Evolutionary conservation across 2,329 filamentous ascomycete genomes (phyloP).

Genomic region (Fusarium graminum): DNA sequence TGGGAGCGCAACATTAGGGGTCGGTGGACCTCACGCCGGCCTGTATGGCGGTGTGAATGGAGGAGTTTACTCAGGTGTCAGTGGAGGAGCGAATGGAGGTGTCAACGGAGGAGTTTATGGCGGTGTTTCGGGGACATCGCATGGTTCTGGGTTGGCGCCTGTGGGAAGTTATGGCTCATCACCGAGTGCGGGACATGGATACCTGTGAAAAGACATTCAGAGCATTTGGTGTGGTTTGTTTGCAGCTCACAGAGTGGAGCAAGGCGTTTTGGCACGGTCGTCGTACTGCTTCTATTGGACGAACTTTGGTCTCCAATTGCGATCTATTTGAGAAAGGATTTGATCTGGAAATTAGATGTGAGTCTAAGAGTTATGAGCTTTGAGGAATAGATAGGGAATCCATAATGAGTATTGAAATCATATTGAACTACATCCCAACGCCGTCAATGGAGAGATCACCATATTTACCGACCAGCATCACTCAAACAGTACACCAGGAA

Average conservation of each 20-base stretch:
- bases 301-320: neutral
- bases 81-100: constrained; percentile 26
- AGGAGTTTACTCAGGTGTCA: constrained; percentile 25
- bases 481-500: too few species aligned
- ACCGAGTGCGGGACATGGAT: constrained; percentile 29
- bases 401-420: too few species aligned
- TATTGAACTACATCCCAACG: too few species aligned
- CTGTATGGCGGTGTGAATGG: constrained; percentile 36
- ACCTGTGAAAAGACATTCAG: neutral
- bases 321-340: too few species aligned
- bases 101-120: constrained; percentile 36
- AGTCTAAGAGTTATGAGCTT: too few species aligned
- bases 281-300: neutral
- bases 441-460: too few species aligned
- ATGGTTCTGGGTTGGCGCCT: constrained; percentile 23
- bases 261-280: neutral
- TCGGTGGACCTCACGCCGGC: constrained; percentile 19
- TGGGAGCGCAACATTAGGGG: constrained; percentile 20
- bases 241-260: neutral
- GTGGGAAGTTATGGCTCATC: constrained; percentile 31
- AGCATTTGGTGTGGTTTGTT: neutral
- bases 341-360: too few species aligned
- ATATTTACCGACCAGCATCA: too few species aligned
- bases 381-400: too few species aligned
- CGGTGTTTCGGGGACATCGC: constrained; percentile 27